Base-by-base conservation (phyloP, 768 basidiomycete genomes). In the Rhodotorula toruloides region DNA sequence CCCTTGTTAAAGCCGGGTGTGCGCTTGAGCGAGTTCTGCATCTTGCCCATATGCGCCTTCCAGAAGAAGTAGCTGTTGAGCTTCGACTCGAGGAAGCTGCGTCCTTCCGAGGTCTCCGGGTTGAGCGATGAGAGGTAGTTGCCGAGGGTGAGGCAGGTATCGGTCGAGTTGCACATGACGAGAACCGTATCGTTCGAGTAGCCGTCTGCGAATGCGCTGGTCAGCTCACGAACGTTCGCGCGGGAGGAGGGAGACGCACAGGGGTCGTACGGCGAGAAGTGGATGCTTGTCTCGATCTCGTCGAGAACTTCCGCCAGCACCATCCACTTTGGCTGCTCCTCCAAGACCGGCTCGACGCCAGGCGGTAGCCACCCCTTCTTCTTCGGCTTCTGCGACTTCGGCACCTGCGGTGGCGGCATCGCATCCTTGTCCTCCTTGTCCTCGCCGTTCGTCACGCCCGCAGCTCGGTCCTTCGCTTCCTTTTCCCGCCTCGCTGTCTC, bases 261-360 rank as follows among this genome's bases (percentile, higher is more conserved):
- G 2, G 55, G 65, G 53, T 68, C 71, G n/a, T 70, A 67, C 3
- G 48, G 53, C 1, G 68, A 61, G 58, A 67, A 72, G 46, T 75
- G 58, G 54, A 89, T 86, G 70, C 92, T 90, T 65, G 85, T 85
- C 77, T 98, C 96, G 4, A 91, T 87, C 78, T 99, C 96, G 56
- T 90, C 82, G 49, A 99, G 76, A 0, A 93, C 83, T n/a, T 91
- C 88, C 0, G 86, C 83, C 19, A 99, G 79, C 13, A 93, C 76
- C 61, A 83, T 83, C 94, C 96, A 98, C 76, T 99, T 99, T 0
- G 93, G 93, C 49, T 89, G 82, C 74, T 98, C 96, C 77, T 98
- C 96, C 31, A 97, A 80, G 0, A 92, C 84, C 0, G 91, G 89
- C 50, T 90, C 85, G 77, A 93, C 85, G 2, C 85, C 86, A 16